These are phyloP conservation scores for Aschersonia sp. DNA, from an alignment of 2,329 filamentous ascomycete species.

Conservation along the genomic window DNA sequence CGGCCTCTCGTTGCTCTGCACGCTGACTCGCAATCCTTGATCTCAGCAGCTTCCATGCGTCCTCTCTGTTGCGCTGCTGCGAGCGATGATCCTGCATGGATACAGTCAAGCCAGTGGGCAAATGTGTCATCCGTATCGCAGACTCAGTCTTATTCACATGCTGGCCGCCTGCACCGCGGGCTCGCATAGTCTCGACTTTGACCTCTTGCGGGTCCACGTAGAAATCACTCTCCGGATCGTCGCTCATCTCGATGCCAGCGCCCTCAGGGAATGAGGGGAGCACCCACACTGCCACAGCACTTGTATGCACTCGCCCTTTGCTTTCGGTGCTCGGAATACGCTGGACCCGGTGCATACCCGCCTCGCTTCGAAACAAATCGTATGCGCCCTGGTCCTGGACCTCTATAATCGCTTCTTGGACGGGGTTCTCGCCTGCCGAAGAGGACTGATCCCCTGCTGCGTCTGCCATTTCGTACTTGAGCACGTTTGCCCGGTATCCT, in stretches of 20 bases:
- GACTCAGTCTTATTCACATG: constrained; percentile 99
- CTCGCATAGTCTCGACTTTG: constrained; percentile 74
- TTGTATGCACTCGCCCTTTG: constrained; percentile 86
- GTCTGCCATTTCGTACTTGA: constrained; percentile 72
- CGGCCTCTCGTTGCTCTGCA: constrained; percentile 71
- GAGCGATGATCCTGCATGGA: constrained; percentile 88
- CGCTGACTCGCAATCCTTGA: constrained; percentile 67
- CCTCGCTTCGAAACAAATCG: constrained; percentile 68
- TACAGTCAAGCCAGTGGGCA: constrained; percentile 74
- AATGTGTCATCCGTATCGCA: constrained; percentile 81
- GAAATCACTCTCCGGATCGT: constrained; percentile 82
- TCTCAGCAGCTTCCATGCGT: constrained; percentile 74
- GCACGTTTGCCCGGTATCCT: constrained; percentile 49
- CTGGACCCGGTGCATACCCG: constrained; percentile 91
- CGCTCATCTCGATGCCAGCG: constrained; percentile 41
- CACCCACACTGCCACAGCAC: constrained; percentile 82
- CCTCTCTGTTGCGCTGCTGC: constrained; percentile 76
- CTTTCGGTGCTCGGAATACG: constrained; percentile 82
- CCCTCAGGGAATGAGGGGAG: constrained; percentile 64
- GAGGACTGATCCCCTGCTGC: constrained; percentile 38
- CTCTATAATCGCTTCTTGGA: constrained; percentile 81
- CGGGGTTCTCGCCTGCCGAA: constrained; percentile 47
- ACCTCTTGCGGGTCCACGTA: constrained; percentile 80
- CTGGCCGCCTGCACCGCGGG: constrained; percentile 83
- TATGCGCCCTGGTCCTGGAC: constrained; percentile 66